Conservation (phyloP, 106 monocot genomes). For the Dactylorhiza incarnata region DNA sequence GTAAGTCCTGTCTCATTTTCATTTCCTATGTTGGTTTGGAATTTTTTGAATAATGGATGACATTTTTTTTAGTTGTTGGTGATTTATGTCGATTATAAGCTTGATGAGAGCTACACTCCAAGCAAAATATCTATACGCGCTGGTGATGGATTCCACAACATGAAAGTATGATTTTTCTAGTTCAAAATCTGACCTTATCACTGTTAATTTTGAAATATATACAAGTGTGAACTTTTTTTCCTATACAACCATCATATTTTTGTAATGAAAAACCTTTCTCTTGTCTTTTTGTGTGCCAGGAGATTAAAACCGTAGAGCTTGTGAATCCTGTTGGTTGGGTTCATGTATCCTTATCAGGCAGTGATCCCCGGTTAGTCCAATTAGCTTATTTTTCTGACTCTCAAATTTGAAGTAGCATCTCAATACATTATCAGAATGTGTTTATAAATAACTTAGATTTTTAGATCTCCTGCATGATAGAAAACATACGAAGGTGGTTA, state of each 20-base stretch:
- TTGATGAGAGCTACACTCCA: conserved; percentile 97
- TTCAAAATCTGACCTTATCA: neutral
- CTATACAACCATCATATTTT: neutral
- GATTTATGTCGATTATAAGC: conserved; percentile 90
- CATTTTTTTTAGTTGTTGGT: conserved; percentile 46
- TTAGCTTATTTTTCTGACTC: neutral
- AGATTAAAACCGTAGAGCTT: conserved; percentile 75
- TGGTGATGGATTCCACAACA: conserved; percentile 93
- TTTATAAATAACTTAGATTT: neutral
- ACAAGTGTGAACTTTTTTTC: neutral
- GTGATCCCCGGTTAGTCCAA: conserved; percentile 51
- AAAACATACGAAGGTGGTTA: neutral
- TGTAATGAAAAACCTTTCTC: neutral
- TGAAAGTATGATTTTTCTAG: conserved; percentile 52
- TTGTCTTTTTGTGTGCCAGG: conserved; percentile 16
- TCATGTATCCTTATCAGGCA: conserved; percentile 59
- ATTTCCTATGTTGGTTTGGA: conserved; percentile 1
- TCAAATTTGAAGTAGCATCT: neutral
- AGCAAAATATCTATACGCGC: conserved; percentile 93
- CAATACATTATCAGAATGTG: neutral
- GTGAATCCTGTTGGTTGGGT: conserved; percentile 75
- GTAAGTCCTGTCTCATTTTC: conserved; percentile 16
- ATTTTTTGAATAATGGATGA: neutral
- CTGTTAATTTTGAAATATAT: neutral
- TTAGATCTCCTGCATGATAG: neutral